Evolutionary conservation across 306 rosid genomes (phyloP).

Genomic region (Alnus rubra): DNA sequence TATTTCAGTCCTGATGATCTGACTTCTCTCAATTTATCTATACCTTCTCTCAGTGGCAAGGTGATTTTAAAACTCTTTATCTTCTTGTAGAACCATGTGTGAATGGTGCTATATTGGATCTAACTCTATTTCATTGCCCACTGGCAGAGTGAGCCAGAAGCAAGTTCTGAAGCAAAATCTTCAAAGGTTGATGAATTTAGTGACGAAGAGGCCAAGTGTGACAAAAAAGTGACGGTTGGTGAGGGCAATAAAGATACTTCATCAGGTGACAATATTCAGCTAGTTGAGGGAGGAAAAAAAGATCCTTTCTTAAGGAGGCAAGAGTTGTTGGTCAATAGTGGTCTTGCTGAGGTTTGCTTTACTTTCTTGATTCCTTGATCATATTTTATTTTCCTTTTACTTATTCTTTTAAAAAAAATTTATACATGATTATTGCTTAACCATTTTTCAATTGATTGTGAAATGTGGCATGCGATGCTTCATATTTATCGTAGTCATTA

Average conservation of each 20-base stretch:
- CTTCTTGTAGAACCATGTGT: background rate
- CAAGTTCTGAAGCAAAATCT: slow-evolving; percentile 35
- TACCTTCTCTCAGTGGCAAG: slow-evolving; percentile 77
- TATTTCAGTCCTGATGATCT: slow-evolving; percentile 82
- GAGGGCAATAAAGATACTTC: slow-evolving; percentile 40
- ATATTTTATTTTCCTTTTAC: background rate
- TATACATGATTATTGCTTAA: background rate
- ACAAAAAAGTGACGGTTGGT: slow-evolving; percentile 28
- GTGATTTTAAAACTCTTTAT: slow-evolving; percentile 39
- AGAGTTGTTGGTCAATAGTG: slow-evolving; percentile 86
- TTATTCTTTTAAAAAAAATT: background rate
- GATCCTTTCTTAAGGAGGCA: slow-evolving; percentile 86
- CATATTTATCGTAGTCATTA: background rate
- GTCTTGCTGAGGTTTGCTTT: slow-evolving; percentile 86
- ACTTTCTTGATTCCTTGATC: slow-evolving; percentile 11
- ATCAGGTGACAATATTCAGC: slow-evolving; percentile 40
- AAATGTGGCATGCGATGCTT: background rate
- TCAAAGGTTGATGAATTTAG: slow-evolving; percentile 33
- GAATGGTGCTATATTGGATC: slow-evolving; percentile 19
- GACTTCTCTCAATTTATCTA: slow-evolving; percentile 58
- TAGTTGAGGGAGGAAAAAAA: slow-evolving; percentile 83
- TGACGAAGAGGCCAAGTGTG: slow-evolving; percentile 49
- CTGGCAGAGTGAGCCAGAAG: slow-evolving; percentile 53
- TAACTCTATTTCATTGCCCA: slow-evolving; percentile 18
- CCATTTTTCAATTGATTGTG: background rate